Percentiles rank a stretch among this genome's conserved stretches.
Evolutionary conservation across 73 alveolate genomes (phyloP).

Genomic region (Urostyla sp.): DNA sequence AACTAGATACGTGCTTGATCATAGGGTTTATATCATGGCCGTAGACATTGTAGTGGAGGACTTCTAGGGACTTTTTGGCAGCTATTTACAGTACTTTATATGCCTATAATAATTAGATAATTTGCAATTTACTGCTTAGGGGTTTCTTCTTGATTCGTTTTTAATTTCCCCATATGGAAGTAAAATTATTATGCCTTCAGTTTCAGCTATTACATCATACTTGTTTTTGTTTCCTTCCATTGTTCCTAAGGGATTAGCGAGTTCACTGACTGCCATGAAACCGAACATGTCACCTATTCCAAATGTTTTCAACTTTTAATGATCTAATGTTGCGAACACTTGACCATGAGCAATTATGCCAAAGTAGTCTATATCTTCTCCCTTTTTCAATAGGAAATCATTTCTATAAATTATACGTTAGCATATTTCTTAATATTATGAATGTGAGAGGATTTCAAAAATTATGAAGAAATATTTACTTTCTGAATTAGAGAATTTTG

Average conservation of each 20-base stretch:
- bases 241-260: neutral
- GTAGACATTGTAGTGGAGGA: conserved; percentile 21
- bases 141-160: conserved; percentile 34
- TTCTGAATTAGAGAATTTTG: conserved; percentile 34
- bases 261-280: conserved; percentile 39
- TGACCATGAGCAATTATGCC: conserved; percentile 39
- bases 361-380: conserved; percentile 39
- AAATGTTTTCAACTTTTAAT: neutral
- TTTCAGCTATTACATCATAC: conserved; percentile 58
- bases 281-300: conserved; percentile 56
- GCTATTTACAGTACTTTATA: conserved; percentile 25
- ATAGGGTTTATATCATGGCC: conserved; percentile 48
- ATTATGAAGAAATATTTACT: neutral
- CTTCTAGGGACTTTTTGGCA: conserved; percentile 26
- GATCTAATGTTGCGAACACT: conserved; percentile 15
- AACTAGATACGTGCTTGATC: neutral
- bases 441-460: neutral
- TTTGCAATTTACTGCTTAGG: conserved; percentile 24
- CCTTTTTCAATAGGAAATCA: conserved; percentile 26
- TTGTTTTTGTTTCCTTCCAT: conserved; percentile 1
- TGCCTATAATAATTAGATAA: neutral
- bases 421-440: too few relatives aligned
- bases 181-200: conserved; percentile 37
- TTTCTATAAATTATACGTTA: conserved; percentile 1
- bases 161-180: conserved; percentile 55